Base-by-base conservation (phyloP, 805 yeast genomes). In the Candida namnaoensis region DNA sequence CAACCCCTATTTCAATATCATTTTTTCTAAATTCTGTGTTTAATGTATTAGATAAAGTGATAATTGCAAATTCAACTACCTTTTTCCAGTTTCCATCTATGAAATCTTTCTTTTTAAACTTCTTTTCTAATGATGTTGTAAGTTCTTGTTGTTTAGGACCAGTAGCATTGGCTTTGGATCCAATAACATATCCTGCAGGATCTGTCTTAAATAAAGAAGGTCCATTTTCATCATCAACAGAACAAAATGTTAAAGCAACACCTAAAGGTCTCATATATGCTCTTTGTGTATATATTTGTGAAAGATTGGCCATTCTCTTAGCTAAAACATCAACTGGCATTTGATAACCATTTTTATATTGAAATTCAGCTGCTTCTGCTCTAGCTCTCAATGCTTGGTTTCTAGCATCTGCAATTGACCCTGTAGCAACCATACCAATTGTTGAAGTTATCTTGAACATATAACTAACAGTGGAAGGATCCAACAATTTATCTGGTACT, bases 211-310 rank as follows among this genome's bases (percentile, higher is more conserved):
- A 88, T 45, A 93, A 72, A 54, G 80, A 78, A 26, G 99, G 96
- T 1, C 98, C 99, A 41, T 69, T 62, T 64, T 82, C 95, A 57
- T 88, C 96, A 62, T 88, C 97, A 43, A 85, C 81, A 37, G 95
- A 78, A 44, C 88, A 74, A 56, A 91, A 82, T 25, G 96, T 88
- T 57, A 88, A 72, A 27, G 95, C 87, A 45, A 91, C 96, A 34
- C 99, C 99, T 51, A 88, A 71, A 25, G 99, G 99, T 65, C 99
- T 80, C 98, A 93, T 93, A 64, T 91, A 91, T 10, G 98, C 98
- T 59, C 97, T 76, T 66, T 93, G 99, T 35, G 99, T 93, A 64
- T 88, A 93, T 47, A 93, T 78, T 69, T 93, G 99, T 39, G 95
- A 84, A 58, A 88, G 68, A 61, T 93, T 93, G 42, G 98, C 98